Conservation (phyloP, 768 basidiomycete genomes). For the Hysterangium stoloniferum region DNA sequence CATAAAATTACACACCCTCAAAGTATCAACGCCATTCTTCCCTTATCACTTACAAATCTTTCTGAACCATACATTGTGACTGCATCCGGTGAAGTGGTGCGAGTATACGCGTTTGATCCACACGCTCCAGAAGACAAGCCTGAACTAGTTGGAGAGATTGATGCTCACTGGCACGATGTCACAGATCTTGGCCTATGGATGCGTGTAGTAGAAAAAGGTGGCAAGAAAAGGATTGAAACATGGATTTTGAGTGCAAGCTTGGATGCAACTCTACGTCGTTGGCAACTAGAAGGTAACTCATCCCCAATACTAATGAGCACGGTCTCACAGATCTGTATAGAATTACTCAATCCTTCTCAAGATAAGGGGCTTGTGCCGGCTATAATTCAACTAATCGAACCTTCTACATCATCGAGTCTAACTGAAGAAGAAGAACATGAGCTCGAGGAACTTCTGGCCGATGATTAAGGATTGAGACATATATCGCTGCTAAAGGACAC, state of each 20-base stretch:
- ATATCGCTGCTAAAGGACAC: too few relatives aligned
- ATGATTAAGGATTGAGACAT: too few relatives aligned
- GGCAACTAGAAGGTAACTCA: constrained; percentile 60
- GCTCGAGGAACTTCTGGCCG: constrained; percentile 68
- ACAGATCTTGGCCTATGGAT: constrained; percentile 69
- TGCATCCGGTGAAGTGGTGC: constrained; percentile 76
- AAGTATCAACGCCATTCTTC: constrained; percentile 68
- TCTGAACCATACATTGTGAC: constrained; percentile 71
- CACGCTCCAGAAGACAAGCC: constrained; percentile 54
- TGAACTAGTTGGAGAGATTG: constrained; percentile 62
- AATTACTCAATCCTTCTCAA: neutral
- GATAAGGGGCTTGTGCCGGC: neutral
- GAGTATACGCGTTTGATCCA: constrained; percentile 58
- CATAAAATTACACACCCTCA: constrained; percentile 52
- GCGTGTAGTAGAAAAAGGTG: constrained; percentile 38
- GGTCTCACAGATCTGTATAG: neutral
- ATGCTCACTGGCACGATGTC: constrained; percentile 90
- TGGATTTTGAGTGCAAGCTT: constrained; percentile 82
- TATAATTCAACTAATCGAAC: constrained; percentile 1
- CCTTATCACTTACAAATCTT: constrained; percentile 54
- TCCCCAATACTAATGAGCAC: neutral
- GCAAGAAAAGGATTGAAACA: constrained; percentile 49
- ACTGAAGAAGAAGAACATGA: constrained; percentile 90
- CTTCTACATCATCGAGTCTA: constrained; percentile 30
- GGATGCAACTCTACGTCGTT: constrained; percentile 82